Percentiles rank a stretch among this genome's conserved stretches.
Evolutionary conservation across 1,284 basidiomycete species (phyloP).

Genomic region (Fomitopsis palustris): DNA sequence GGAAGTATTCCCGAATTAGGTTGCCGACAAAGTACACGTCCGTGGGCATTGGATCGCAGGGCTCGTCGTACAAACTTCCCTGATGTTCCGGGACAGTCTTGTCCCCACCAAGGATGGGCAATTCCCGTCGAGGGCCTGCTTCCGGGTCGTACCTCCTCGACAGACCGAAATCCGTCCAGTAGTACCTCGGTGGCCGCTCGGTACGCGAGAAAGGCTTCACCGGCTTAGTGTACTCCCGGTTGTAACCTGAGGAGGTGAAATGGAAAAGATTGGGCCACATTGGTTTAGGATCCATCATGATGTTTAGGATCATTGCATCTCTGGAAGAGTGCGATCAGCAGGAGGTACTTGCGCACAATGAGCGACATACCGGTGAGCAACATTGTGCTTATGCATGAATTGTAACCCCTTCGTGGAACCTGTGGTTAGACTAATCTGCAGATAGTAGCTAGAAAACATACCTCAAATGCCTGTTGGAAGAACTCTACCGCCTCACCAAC

Average conservation of each 20-base stretch:
- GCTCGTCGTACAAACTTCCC: background rate
- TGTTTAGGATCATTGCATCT: constrained; percentile 34
- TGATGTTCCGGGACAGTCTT: constrained; percentile 23
- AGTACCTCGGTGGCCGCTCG: constrained; percentile 27
- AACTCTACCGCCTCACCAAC: constrained; percentile 26
- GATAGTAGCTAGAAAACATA: constrained; percentile 3
- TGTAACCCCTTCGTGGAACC: constrained; percentile 11
- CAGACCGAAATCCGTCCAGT: constrained; percentile 34
- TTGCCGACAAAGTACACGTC: constrained; percentile 29
- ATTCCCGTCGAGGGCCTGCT: constrained; percentile 1
- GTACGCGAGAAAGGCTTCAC: constrained; percentile 29
- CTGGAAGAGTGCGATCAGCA: constrained; percentile 21
- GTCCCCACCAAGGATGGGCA: constrained; percentile 18
- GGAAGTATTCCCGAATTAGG: constrained; percentile 24
- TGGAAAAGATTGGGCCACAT: constrained; percentile 28
- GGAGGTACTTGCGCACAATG: background rate
- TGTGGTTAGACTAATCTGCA: no score
- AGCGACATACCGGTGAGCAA: constrained; percentile 14
- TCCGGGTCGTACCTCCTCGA: constrained; percentile 23
- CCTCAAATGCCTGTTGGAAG: constrained; percentile 24
- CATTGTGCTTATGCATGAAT: constrained; percentile 15
- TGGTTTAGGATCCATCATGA: constrained; percentile 34
- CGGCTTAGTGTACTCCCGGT: constrained; percentile 14
- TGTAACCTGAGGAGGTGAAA: constrained; percentile 12
- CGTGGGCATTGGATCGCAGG: constrained; percentile 23